These are phyloP conservation scores for Scheffersomyces amazonensis DNA, from an alignment of 805 yeast genomes.

Conservation along the genomic window DNA sequence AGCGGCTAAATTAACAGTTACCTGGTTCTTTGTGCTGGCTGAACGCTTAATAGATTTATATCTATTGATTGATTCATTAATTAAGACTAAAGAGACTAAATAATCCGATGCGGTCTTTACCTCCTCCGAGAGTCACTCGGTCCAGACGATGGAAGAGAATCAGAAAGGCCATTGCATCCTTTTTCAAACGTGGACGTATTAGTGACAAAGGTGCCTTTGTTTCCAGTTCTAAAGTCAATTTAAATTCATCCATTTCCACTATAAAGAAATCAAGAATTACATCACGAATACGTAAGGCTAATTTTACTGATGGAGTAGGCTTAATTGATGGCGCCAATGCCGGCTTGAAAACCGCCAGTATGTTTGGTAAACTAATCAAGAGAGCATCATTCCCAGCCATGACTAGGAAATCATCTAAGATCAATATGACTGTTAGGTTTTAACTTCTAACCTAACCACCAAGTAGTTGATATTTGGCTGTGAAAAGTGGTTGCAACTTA, in stretches of 20 bases:
- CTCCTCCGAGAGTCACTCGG: slow-evolving; percentile 33
- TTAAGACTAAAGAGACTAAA: too few relatives aligned
- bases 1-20: too few relatives aligned
- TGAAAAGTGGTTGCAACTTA: background rate
- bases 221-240: slow-evolving; percentile 9
- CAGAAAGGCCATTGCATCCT: slow-evolving; percentile 23
- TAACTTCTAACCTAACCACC: slow-evolving; percentile 3
- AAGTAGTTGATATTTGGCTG: background rate
- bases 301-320: slow-evolving; percentile 6
- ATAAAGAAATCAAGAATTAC: slow-evolving; percentile 22
- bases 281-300: slow-evolving; percentile 12
- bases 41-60: too few relatives aligned
- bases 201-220: slow-evolving; percentile 23
- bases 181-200: slow-evolving; percentile 24
- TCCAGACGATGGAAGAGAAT: slow-evolving; percentile 29
- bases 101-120: slow-evolving; percentile 40
- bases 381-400: slow-evolving; percentile 17
- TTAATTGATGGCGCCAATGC: slow-evolving; percentile 15
- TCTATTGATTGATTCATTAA: too few relatives aligned
- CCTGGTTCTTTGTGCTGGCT: too few relatives aligned
- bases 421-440: slow-evolving; percentile 15
- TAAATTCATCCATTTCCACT: slow-evolving; percentile 17
- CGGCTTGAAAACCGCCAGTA: slow-evolving; percentile 16
- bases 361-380: slow-evolving; percentile 18
- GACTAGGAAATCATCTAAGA: slow-evolving; percentile 8